phyloP scores from a whole-genome alignment of 176 grass and related monocot species.

The Oropetium thomaeum region DNA sequence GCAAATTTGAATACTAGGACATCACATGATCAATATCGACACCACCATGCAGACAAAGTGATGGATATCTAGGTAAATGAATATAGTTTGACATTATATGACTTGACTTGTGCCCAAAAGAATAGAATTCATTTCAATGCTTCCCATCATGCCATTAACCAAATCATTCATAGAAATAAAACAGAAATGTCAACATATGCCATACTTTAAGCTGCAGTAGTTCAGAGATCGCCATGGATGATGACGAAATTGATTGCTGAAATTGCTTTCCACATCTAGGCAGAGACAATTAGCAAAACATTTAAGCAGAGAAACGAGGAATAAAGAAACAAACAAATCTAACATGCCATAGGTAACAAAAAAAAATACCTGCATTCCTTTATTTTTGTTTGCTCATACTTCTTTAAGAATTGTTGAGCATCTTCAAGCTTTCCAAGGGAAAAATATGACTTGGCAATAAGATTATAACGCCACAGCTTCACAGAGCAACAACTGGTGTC shows the following conservation, averaged over 20 bases:
- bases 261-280: conserved; percentile 42
- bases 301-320: neutral
- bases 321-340: conserved; percentile 18
- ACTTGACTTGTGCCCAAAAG: neutral
- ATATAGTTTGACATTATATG: conserved; percentile 9
- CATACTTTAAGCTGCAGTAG: conserved; percentile 71
- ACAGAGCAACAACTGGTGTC: conserved; percentile 14
- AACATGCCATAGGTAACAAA: conserved; percentile 19
- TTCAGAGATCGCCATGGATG: conserved; percentile 45
- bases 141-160: neutral
- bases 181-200: conserved; percentile 1
- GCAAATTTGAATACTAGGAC: neutral
- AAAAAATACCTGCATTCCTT: conserved; percentile 36
- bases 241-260: conserved; percentile 45
- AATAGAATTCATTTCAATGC: neutral
- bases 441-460: conserved; percentile 76
- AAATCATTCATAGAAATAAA: conserved; percentile 18
- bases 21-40: conserved; percentile 10
- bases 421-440: conserved; percentile 77
- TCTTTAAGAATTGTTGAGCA: conserved; percentile 56
- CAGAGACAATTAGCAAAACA: conserved; percentile 30
- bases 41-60: conserved; percentile 3
- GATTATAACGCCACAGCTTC: conserved; percentile 60
- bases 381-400: conserved; percentile 39
- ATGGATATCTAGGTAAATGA: neutral